phyloP scores from a whole-genome alignment of 768 basidiomycete genomes.

The Mrakia frigida region DNA sequence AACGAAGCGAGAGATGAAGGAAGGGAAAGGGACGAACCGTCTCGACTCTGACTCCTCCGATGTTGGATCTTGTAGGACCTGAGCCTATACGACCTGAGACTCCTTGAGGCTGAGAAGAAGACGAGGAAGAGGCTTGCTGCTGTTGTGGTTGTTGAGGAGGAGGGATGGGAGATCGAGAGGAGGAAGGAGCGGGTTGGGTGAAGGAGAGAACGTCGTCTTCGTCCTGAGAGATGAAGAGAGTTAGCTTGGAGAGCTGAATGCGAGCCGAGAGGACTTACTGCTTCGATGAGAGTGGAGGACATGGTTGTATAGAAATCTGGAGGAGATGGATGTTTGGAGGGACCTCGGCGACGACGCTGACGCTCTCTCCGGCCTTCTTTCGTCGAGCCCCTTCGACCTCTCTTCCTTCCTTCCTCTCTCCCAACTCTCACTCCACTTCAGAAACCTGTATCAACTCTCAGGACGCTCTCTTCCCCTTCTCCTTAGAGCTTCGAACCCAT shows the following conservation, averaged over 20 bases:
- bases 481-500: not conserved
- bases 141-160: not conserved
- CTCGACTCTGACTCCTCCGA: constrained; percentile 31
- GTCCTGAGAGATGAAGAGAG: constrained; percentile 17
- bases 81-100: constrained; percentile 30
- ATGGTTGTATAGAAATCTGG: not conserved
- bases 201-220: constrained; percentile 31
- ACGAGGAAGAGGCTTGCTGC: not conserved
- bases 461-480: not conserved
- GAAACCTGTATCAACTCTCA: not conserved
- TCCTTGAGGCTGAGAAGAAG: constrained; percentile 2
- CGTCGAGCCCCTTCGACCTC: not conserved
- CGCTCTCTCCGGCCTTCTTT: not conserved
- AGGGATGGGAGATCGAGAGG: constrained; percentile 13
- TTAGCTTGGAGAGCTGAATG: not conserved
- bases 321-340: not conserved
- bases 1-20: constrained; percentile 7
- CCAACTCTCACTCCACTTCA: not conserved
- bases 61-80: constrained; percentile 15
- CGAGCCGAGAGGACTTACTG: not conserved
- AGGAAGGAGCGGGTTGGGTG: constrained; percentile 24
- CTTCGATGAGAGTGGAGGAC: constrained; percentile 11
- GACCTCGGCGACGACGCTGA: not conserved
- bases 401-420: not conserved
- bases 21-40: constrained; percentile 15